A percentile compares a stretch with the other conserved stretches of the same genome.
Evolutionary conservation across 2,329 filamentous ascomycete genomes (phyloP).

Genomic region (Aspergillus melleus): DNA sequence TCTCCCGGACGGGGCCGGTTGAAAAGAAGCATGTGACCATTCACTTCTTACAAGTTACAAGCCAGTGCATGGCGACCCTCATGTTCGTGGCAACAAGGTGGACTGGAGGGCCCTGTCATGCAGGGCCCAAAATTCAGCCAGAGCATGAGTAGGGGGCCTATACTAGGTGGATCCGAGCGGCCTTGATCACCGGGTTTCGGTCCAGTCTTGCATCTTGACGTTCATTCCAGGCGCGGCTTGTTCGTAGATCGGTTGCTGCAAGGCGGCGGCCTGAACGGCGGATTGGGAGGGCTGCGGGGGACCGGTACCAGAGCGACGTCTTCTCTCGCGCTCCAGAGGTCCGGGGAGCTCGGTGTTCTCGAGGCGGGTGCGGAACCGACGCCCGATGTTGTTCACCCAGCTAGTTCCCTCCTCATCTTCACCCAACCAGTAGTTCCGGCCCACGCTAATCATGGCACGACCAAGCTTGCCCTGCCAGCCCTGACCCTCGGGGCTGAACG

Average conservation of each 20-base stretch:
- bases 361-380: conserved; percentile 57
- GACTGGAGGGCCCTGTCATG: neutral
- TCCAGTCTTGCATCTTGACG: conserved; percentile 41
- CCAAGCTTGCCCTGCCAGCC: conserved; percentile 79
- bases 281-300: conserved; percentile 46
- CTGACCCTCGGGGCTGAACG: conserved; percentile 69
- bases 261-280: conserved; percentile 33
- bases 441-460: conserved; percentile 73
- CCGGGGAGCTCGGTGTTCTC: conserved; percentile 44
- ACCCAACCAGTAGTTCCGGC: conserved; percentile 79
- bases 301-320: conserved; percentile 63
- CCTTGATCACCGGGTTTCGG: conserved; percentile 28
- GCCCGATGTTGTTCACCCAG: conserved; percentile 66
- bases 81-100: neutral
- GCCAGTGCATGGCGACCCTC: neutral
- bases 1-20: neutral
- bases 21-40: neutral
- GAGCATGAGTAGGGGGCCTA: neutral
- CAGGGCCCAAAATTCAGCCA: neutral
- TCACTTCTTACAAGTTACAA: neutral
- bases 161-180: neutral
- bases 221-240: conserved; percentile 27
- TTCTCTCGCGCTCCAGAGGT: conserved; percentile 57
- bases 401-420: conserved; percentile 57
- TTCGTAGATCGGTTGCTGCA: conserved; percentile 36